A percentile compares a stretch with the other conserved stretches of the same genome.
These are phyloP conservation scores for Lophiostoma macrostomum DNA, from an alignment of 495 filamentous ascomycete species.

Conservation along the genomic window DNA sequence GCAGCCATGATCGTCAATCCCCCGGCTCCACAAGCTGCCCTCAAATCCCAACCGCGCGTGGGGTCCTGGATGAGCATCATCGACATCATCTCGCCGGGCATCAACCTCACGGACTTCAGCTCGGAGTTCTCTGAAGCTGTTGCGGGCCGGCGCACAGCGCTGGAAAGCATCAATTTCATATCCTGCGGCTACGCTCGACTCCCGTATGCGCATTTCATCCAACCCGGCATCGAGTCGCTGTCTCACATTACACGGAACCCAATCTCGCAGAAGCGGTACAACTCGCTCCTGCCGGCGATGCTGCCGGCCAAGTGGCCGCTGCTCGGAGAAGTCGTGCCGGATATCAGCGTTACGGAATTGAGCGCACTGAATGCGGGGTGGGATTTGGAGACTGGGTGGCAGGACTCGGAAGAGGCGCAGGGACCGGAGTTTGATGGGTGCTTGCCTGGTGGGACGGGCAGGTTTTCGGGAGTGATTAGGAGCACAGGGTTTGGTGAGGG, in stretches of 20 bases:
- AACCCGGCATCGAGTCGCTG: conserved; percentile 26
- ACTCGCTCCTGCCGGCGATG: conserved; percentile 23
- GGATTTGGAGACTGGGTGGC: conserved; percentile 36
- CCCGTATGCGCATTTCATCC: conserved; percentile 26
- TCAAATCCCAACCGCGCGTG: conserved; percentile 21
- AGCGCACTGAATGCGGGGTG: conserved; percentile 31
- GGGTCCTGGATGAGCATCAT: conserved; percentile 41
- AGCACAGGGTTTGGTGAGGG: too few species aligned
- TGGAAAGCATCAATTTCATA: conserved; percentile 27
- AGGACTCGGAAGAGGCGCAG: conserved; percentile 27
- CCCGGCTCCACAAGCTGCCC: neutral
- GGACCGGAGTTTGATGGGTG: conserved; percentile 39
- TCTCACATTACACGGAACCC: conserved; percentile 2
- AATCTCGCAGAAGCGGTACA: conserved; percentile 26
- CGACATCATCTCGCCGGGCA: conserved; percentile 37
- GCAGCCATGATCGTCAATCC: neutral
- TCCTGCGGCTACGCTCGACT: conserved; percentile 41
- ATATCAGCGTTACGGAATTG: conserved; percentile 32
- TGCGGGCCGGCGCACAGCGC: conserved; percentile 10
- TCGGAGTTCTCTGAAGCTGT: conserved; percentile 14
- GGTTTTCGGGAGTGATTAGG: conserved; percentile 34
- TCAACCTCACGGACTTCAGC: conserved; percentile 27
- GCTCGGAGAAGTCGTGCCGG: conserved; percentile 38
- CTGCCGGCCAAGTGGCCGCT: conserved; percentile 16
- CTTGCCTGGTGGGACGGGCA: conserved; percentile 37